Evolutionary conservation across 345 rosid genomes (phyloP), one percentile per base, ranked within the genome.

Genomic region (Tarenaya hassleriana): DNA sequence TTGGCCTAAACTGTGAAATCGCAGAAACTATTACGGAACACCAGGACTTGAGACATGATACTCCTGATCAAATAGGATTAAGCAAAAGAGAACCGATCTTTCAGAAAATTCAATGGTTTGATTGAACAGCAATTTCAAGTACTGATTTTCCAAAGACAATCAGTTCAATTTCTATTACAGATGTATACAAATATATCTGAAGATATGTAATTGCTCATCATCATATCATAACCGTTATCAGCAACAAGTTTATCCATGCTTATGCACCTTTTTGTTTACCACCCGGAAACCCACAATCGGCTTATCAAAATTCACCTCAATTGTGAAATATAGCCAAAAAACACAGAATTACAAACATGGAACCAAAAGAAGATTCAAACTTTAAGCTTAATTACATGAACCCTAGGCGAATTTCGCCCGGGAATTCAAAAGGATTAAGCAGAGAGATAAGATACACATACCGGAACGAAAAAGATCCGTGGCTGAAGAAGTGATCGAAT

Each of bases 401-500:
- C 55, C 33, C 55, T 32, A 50, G 34, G n/a, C 55, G 13, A 16
- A 31, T 4, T 16, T 34, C 19, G 35, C 19, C n/a, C 7, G 7
- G 42, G 3, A n/a, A n/a, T n/a, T n/a, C n/a, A n/a, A n/a, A n/a
- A n/a, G n/a, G 15, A 55, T 16, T 2, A 44, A 16, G 10, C 3
- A 16, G 5, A 16, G 11, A 43, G 20, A 29, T 13, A 21, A 21
- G 37, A 17, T 31, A 21, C n/a, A 14, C 49, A 16, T 60, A 81
- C 96, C 84, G 47, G 85, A 76, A 61, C 87, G 87, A 58, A 77
- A 78, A 71, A 76, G 87, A 79, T 84, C 83, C 61, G 85, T 19
- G 37, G 88, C 66, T n/a, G 86, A 72, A 52, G 69, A 58, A 63
- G 74, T 61, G 47, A 76, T 60, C 20, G 77, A 63, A 34, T 75